These are phyloP conservation scores for Trichoderma atroviride DNA, from an alignment of 2,329 filamentous ascomycete species.

Conservation along the genomic window DNA sequence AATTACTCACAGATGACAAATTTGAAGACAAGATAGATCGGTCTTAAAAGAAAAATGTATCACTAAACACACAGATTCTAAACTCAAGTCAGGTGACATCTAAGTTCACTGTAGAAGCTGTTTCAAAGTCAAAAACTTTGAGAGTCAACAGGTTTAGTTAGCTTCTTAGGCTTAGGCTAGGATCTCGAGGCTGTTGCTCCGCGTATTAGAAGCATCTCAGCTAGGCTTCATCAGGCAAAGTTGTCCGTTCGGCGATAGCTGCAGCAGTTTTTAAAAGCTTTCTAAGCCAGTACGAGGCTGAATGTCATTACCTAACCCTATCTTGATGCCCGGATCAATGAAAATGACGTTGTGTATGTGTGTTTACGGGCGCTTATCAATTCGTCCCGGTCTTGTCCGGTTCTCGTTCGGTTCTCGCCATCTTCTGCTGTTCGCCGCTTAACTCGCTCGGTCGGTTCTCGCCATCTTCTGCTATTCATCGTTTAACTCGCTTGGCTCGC, in stretches of 20 bases:
- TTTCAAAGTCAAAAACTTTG: neutral
- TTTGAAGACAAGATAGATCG: neutral
- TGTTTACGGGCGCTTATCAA: neutral
- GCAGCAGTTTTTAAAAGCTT: neutral
- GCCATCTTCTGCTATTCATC: too few species aligned
- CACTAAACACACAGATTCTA: neutral
- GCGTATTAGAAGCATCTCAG: too few species aligned
- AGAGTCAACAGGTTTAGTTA: neutral
- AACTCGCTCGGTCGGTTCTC: too few species aligned
- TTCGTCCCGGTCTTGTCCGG: neutral
- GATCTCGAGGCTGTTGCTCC: neutral
- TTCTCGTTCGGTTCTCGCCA: neutral
- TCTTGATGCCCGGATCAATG: neutral
- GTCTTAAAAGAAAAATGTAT: neutral
- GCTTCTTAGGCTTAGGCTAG: neutral
- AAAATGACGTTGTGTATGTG: neutral
- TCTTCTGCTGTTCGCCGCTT: too few species aligned
- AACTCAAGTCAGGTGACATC: neutral
- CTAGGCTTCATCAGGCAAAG: neutral
- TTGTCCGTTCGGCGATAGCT: neutral
- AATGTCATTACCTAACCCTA: neutral
- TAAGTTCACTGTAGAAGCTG: neutral
- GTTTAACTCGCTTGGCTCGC: too few species aligned
- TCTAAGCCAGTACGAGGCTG: neutral
- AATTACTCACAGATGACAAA: neutral